These are phyloP conservation scores for Ceratobasidium sp. DNA, from an alignment of 1,284 basidiomycete species.

Conservation along the genomic window DNA sequence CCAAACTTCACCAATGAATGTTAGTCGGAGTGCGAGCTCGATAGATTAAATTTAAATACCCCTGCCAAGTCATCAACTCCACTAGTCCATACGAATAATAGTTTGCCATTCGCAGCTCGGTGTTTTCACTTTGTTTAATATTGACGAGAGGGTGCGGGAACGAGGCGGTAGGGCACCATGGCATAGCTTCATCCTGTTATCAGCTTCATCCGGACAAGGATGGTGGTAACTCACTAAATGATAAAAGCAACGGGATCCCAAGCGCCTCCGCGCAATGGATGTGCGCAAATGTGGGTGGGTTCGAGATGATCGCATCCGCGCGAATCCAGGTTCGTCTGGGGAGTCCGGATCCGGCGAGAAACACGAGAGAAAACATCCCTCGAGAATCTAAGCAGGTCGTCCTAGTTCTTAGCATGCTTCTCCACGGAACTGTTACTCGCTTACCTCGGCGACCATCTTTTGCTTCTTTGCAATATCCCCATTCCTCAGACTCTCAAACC, in stretches of 20 bases:
- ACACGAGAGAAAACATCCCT: constrained; percentile 63
- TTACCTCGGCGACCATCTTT: constrained; percentile 55
- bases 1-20: constrained; percentile 54
- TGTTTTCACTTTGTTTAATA: constrained; percentile 56
- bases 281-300: constrained; percentile 68
- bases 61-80: constrained; percentile 63
- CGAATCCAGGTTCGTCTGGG: constrained; percentile 55
- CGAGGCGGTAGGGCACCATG: constrained; percentile 65
- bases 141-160: constrained; percentile 71
- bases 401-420: not conserved
- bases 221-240: constrained; percentile 57
- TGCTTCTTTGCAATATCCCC: constrained; percentile 58
- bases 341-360: constrained; percentile 55
- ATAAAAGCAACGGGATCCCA: constrained; percentile 63
- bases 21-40: not conserved
- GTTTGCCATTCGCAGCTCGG: constrained; percentile 60
- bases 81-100: constrained; percentile 63
- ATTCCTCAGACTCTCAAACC: constrained; percentile 55
- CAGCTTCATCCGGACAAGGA: not conserved
- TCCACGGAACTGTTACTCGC: not conserved
- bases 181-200: constrained; percentile 58
- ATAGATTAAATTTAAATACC: constrained; percentile 52
- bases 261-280: constrained; percentile 68
- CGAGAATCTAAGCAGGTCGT: constrained; percentile 55
- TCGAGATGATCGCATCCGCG: constrained; percentile 67